Percentiles rank a stretch among this genome's conserved stretches.
phyloP scores from a whole-genome alignment of 306 rosid species.

The Casuarina equisetifolia region DNA sequence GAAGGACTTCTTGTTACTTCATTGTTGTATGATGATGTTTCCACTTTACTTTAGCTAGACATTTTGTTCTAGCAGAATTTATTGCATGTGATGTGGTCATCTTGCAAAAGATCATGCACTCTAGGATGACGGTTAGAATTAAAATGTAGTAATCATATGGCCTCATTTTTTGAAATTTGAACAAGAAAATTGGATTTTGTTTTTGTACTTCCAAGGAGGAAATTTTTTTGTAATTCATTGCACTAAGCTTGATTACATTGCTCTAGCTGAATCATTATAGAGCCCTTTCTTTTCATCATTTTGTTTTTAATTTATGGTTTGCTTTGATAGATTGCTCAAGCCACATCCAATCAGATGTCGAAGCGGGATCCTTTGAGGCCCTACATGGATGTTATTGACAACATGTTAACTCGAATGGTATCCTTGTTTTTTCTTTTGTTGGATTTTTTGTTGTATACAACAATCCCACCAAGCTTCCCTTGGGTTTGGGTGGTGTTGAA shows the following conservation, averaged over 20 bases:
- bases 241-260: background rate
- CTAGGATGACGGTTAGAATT: background rate
- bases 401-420: conserved; percentile 85
- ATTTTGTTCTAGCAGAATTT: background rate
- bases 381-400: conserved; percentile 81
- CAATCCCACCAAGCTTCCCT: background rate
- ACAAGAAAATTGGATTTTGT: conserved; percentile 9
- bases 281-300: background rate
- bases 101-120: background rate
- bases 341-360: conserved; percentile 93
- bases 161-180: background rate
- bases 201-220: conserved; percentile 8
- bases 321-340: conserved; percentile 80
- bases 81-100: background rate
- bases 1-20: background rate
- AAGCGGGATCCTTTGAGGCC: conserved; percentile 93
- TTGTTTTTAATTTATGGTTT: conserved; percentile 12
- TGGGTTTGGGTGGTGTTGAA: background rate
- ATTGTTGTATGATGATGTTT: background rate
- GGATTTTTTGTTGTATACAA: conserved; percentile 4
- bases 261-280: background rate
- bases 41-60: background rate
- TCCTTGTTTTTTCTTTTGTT: conserved; percentile 13
- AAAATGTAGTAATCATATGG: background rate
- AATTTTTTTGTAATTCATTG: conserved; percentile 11